Percentiles rank a stretch among this genome's conserved stretches.
Evolutionary conservation across 2,329 filamentous ascomycete genomes (phyloP).

Genomic region (Juglanconis juglandina): DNA sequence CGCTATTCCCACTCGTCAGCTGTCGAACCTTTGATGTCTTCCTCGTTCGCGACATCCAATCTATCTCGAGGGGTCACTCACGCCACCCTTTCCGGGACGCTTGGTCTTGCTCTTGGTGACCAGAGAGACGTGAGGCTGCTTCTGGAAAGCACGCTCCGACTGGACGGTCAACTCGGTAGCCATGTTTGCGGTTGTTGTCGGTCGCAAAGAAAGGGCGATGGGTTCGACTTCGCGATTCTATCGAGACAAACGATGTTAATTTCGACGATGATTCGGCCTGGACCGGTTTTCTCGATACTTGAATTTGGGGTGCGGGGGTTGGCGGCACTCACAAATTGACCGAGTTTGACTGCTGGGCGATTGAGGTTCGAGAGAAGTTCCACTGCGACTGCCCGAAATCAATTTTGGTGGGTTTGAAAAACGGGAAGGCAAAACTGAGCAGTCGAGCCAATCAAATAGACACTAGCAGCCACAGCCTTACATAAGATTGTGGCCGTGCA

Average conservation of each 20-base stretch:
- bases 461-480: neutral
- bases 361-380: slow-evolving; percentile 6
- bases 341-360: slow-evolving; percentile 15
- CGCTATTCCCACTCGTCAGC: slow-evolving; percentile 16
- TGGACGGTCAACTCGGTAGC: slow-evolving; percentile 99
- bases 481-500: neutral
- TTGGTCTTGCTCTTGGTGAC: slow-evolving; percentile 92
- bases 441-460: neutral
- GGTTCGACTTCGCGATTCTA: slow-evolving; percentile 24
- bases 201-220: slow-evolving; percentile 36
- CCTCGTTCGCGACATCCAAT: neutral
- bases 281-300: slow-evolving; percentile 18
- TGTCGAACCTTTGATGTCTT: neutral
- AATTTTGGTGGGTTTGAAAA: neutral
- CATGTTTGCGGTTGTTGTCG: slow-evolving; percentile 62
- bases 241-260: slow-evolving; percentile 27
- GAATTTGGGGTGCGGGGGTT: neutral
- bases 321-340: slow-evolving; percentile 18
- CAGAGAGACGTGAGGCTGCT: slow-evolving; percentile 99
- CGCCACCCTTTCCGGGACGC: slow-evolving; percentile 85
- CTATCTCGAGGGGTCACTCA: slow-evolving; percentile 56
- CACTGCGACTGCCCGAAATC: neutral
- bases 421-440: neutral
- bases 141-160: slow-evolving; percentile 99
- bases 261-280: slow-evolving; percentile 21